These are phyloP conservation scores for Amanita phalloides DNA, from an alignment of 768 basidiomycete species.

Conservation along the genomic window DNA sequence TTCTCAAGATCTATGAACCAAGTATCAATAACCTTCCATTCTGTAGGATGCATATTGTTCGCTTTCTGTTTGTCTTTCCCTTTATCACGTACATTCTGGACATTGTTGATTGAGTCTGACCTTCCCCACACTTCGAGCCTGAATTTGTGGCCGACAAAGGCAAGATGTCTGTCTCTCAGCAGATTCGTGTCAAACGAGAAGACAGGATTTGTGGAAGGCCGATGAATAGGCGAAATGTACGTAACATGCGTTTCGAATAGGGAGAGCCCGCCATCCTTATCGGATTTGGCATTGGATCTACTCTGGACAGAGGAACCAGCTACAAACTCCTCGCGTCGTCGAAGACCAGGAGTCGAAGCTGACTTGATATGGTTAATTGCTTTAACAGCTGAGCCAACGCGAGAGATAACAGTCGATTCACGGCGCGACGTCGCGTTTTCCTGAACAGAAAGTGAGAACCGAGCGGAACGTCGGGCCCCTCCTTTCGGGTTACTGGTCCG, in stretches of 20 bases:
- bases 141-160: constrained; percentile 41
- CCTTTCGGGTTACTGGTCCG: background rate
- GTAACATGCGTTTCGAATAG: constrained; percentile 17
- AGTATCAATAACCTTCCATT: constrained; percentile 58
- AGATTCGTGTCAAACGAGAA: constrained; percentile 51
- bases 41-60: constrained; percentile 9
- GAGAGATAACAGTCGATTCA: constrained; percentile 10
- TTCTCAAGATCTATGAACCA: constrained; percentile 57
- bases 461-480: background rate
- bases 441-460: constrained; percentile 12
- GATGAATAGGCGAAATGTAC: constrained; percentile 72
- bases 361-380: constrained; percentile 14
- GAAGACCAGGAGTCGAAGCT: constrained; percentile 13
- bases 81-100: constrained; percentile 22
- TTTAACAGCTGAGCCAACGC: constrained; percentile 6
- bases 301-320: constrained; percentile 2
- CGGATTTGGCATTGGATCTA: background rate
- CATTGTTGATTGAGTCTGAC: constrained; percentile 15
- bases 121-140: constrained; percentile 53
- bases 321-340: constrained; percentile 8
- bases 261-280: background rate
- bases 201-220: constrained; percentile 74
- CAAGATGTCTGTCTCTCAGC: constrained; percentile 36
- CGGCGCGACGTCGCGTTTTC: constrained; percentile 15
- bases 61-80: constrained; percentile 24